Conservation (phyloP, 805 yeast genomes). For the Pichia membranifaciens region DNA sequence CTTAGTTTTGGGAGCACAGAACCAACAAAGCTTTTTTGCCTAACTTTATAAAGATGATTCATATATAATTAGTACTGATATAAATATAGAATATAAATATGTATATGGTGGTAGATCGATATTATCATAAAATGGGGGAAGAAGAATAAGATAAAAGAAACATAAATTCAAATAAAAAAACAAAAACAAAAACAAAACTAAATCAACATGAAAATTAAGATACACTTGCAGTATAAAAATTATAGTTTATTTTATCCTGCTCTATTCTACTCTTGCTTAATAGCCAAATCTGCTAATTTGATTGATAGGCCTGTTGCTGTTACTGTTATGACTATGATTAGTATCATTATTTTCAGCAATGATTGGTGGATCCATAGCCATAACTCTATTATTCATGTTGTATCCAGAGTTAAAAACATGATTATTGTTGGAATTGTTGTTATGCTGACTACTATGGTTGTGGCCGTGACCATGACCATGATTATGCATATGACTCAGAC, state of each 20-base stretch:
- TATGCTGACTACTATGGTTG: neutral
- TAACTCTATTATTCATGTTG: constrained; percentile 1
- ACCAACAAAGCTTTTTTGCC: neutral
- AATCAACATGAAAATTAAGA: constrained; percentile 7
- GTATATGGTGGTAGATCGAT: neutral
- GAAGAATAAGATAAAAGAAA: neutral
- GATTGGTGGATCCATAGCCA: neutral
- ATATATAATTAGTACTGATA: neutral
- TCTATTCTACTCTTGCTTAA: constrained; percentile 1
- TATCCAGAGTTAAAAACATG: constrained; percentile 2
- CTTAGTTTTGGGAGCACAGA: neutral
- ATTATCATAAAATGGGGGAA: neutral
- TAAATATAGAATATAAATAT: neutral
- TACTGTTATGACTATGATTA: neutral
- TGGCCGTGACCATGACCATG: neutral
- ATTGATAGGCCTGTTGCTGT: neutral
- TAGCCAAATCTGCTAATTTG: constrained; percentile 6
- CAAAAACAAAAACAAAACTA: constrained; percentile 1
- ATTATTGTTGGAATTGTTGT: constrained; percentile 2
- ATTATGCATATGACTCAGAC: constrained; percentile 3
- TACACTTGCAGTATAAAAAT: constrained; percentile 5
- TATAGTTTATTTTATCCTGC: neutral
- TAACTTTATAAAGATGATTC: neutral
- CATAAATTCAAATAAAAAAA: neutral
- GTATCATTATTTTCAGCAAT: neutral